Evolutionary conservation across 2,329 filamentous ascomycete species (phyloP).

Genomic region (Penicillium sp.): DNA sequence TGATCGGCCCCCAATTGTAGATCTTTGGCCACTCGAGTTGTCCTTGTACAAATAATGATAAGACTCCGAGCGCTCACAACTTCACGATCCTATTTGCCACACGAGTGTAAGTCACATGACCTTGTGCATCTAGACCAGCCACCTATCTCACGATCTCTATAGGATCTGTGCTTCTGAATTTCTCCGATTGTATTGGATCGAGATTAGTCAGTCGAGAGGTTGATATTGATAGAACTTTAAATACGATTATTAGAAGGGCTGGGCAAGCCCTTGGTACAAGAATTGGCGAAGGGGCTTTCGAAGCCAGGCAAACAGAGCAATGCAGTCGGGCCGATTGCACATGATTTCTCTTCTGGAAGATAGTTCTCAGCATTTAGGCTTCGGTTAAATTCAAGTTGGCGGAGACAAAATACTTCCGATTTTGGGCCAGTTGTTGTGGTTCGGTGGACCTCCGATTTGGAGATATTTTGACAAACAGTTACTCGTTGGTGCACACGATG

Average conservation of each 20-base stretch:
- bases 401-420: background rate
- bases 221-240: no score
- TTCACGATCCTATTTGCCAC: no score
- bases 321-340: background rate
- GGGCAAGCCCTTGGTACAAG: background rate
- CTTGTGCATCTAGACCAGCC: no score
- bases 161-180: no score
- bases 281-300: no score
- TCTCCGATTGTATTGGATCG: no score
- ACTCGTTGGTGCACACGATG: background rate
- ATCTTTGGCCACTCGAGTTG: background rate
- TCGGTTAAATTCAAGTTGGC: background rate
- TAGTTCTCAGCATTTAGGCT: background rate
- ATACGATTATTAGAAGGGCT: background rate
- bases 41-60: no score
- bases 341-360: background rate
- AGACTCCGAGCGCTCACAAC: no score
- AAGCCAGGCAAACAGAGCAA: background rate
- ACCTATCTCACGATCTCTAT: no score
- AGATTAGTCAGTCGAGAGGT: no score
- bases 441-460: background rate
- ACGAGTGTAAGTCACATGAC: no score
- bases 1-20: background rate
- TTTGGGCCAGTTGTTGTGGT: background rate
- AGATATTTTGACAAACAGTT: background rate